Evolutionary conservation across 2,329 filamentous ascomycete genomes (phyloP).

Genomic region (Neobulgaria alba): DNA sequence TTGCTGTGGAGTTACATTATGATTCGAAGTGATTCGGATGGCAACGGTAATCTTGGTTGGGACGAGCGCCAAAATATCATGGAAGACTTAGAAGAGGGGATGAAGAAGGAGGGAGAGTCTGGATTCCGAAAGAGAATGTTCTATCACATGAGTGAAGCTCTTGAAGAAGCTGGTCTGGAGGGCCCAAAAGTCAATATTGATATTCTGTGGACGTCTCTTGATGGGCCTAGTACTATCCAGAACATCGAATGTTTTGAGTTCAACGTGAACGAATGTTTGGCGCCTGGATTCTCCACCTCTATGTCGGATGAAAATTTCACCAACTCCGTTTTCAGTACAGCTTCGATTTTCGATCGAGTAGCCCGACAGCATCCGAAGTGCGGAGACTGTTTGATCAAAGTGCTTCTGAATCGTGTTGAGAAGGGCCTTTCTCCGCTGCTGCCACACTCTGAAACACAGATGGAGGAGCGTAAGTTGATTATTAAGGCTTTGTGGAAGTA

Average conservation of each 20-base stretch:
- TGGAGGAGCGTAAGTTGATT: constrained; percentile 28
- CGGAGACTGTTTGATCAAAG: constrained; percentile 35
- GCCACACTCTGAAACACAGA: constrained; percentile 27
- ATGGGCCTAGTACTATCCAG: constrained; percentile 34
- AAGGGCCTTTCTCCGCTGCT: constrained; percentile 32
- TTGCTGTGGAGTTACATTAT: constrained; percentile 37
- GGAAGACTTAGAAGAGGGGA: constrained; percentile 30
- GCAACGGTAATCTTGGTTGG: constrained; percentile 34
- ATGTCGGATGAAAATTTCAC: too few species aligned
- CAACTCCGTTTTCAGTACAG: too few species aligned
- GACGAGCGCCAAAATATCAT: constrained; percentile 32
- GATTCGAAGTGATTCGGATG: constrained; percentile 31
- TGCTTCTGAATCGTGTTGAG: constrained; percentile 30
- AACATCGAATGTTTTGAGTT: constrained; percentile 34
- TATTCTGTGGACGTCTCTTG: constrained; percentile 34
- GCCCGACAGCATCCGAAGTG: constrained; percentile 33
- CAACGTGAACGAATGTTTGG: constrained; percentile 34
- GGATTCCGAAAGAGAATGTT: constrained; percentile 31
- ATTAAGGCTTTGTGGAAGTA: constrained; percentile 34
- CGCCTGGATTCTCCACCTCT: constrained; percentile 36
- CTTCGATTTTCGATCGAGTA: too few species aligned
- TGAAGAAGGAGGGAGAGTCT: constrained; percentile 28
- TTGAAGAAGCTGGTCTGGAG: constrained; percentile 32
- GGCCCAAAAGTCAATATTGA: constrained; percentile 34
- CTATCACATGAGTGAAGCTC: constrained; percentile 30